Evolutionary conservation across 345 rosid genomes (phyloP).

Genomic region (Gossypium rotundifolium): DNA sequence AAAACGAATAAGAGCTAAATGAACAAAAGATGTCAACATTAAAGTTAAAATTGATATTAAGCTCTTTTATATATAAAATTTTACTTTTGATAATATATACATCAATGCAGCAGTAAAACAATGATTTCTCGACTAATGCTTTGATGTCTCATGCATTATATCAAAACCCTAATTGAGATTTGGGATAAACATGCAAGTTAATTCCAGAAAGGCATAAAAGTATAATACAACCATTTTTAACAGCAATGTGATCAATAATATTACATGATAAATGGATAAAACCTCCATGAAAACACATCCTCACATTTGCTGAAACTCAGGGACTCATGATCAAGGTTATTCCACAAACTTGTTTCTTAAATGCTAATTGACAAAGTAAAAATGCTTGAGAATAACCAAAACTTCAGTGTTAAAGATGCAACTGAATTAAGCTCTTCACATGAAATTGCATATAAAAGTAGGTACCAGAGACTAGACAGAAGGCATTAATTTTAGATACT

Average conservation of each 20-base stretch:
- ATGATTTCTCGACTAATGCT: too few relatives aligned
- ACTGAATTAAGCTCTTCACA: background rate
- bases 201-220: background rate
- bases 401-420: background rate
- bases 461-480: background rate
- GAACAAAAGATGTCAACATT: too few relatives aligned
- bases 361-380: background rate
- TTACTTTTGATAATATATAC: too few relatives aligned
- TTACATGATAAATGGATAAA: background rate
- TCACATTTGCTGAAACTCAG: background rate
- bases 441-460: background rate
- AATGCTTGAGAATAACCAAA: background rate
- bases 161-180: background rate
- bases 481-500: slow-evolving; percentile 4
- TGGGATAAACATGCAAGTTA: background rate
- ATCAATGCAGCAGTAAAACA: too few relatives aligned
- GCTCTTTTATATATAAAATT: too few relatives aligned
- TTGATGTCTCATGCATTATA: background rate
- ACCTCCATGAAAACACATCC: background rate
- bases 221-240: background rate
- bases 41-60: too few relatives aligned
- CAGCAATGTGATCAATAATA: background rate
- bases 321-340: background rate
- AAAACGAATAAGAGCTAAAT: too few relatives aligned
- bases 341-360: background rate